Conservation (phyloP, 768 basidiomycete genomes). For the Nidularia pulvinata region DNA sequence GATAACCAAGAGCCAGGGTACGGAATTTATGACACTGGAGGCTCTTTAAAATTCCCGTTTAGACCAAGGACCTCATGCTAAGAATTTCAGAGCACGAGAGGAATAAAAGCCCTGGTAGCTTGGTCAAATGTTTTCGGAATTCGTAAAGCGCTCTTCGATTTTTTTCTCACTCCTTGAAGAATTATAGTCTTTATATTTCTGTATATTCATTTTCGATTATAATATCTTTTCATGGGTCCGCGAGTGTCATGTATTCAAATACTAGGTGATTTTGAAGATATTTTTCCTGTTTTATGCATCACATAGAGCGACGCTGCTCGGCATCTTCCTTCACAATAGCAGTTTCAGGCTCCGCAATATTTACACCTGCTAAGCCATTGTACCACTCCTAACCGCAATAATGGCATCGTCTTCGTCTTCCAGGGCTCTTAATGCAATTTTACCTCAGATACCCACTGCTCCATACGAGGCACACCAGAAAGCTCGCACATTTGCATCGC, state of each 20-base stretch:
- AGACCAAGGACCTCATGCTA: slow-evolving; percentile 63
- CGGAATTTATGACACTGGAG: slow-evolving; percentile 55
- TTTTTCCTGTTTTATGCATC: no score
- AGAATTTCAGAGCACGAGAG: slow-evolving; percentile 2
- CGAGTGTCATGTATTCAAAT: no score
- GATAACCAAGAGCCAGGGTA: slow-evolving; percentile 70
- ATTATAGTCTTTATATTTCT: no score
- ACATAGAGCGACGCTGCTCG: no score
- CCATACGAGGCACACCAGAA: slow-evolving; percentile 98
- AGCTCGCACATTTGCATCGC: slow-evolving; percentile 91
- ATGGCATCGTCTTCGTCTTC: slow-evolving; percentile 43
- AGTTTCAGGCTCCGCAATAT: background rate
- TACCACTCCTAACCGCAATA: background rate
- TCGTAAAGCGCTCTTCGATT: no score
- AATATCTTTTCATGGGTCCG: no score
- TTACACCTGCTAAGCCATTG: background rate
- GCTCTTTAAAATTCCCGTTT: slow-evolving; percentile 62
- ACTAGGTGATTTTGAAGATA: no score
- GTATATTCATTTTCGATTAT: no score
- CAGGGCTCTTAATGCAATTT: slow-evolving; percentile 72
- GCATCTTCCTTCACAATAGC: background rate
- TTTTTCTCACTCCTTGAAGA: no score
- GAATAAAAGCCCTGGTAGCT: no score
- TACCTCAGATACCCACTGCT: slow-evolving; percentile 67
- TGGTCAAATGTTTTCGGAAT: no score